Conservation (phyloP, 2,329 filamentous ascomycete species). For the Talaromyces sp. region DNA sequence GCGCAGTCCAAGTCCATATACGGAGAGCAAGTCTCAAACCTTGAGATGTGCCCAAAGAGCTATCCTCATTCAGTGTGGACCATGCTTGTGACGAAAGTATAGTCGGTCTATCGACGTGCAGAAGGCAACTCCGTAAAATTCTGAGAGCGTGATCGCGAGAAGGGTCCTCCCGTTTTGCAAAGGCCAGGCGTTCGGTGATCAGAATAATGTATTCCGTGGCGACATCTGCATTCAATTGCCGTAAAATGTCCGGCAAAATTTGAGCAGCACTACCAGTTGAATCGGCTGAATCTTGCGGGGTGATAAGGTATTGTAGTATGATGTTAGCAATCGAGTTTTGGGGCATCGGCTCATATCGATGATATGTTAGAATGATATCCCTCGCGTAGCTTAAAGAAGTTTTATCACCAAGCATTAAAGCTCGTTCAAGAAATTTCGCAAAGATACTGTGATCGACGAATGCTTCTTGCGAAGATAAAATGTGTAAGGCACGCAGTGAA, state of each 20-base stretch:
- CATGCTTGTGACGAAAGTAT: slow-evolving; percentile 25
- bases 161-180: slow-evolving; percentile 19
- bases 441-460: slow-evolving; percentile 18
- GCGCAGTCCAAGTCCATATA: slow-evolving; percentile 28
- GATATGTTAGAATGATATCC: slow-evolving; percentile 29
- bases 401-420: slow-evolving; percentile 16
- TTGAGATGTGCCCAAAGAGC: slow-evolving; percentile 11
- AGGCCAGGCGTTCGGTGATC: slow-evolving; percentile 29
- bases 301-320: slow-evolving; percentile 18
- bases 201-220: slow-evolving; percentile 26
- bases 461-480: not conserved
- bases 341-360: slow-evolving; percentile 8
- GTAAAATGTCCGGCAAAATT: slow-evolving; percentile 15
- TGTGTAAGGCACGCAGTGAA: not conserved
- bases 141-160: slow-evolving; percentile 20
- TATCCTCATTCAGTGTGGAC: slow-evolving; percentile 19
- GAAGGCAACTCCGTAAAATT: slow-evolving; percentile 29
- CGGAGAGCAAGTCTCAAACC: slow-evolving; percentile 25
- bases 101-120: slow-evolving; percentile 15
- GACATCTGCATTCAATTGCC: slow-evolving; percentile 21
- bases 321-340: slow-evolving; percentile 24
- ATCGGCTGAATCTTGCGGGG: not conserved
- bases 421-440: slow-evolving; percentile 27
- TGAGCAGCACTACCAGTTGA: not conserved
- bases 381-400: slow-evolving; percentile 23